Base-by-base conservation (phyloP, 352 stramenopile genomes). In the Globisporangium okanoganense region DNA sequence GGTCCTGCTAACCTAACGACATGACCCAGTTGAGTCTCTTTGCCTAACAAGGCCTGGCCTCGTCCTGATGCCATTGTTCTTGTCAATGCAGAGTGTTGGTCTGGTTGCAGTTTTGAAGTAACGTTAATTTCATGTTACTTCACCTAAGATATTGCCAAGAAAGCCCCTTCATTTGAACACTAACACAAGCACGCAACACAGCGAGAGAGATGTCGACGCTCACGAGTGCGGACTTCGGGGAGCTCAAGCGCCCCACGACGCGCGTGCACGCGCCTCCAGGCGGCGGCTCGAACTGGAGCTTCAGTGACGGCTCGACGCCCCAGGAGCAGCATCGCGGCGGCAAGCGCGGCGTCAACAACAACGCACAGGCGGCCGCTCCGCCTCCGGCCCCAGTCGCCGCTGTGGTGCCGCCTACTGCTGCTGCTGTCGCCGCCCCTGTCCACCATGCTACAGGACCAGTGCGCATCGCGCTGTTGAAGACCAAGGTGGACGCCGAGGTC, bases 211-310 rank as follows among this genome's bases (percentile, higher is more conserved):
- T 95, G 85, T 93, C 83, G 67, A 93, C 85, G 25, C 70, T 95
- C 49, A 95, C 85, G 52, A 93, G 83, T 65, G 71, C 79, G 1
- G 85, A 95, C 51, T 88, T 95, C 54, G 79, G 81, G 51, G 81
- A 92, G 61, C 78, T 95, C 56, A 92, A 91, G 72, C 83, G 85
- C 56, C 85, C 85, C 25, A 90, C 79, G 18, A 95, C 85, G 56
- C 85, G 85, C 44, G 80, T 95, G 48, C 82, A 92, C 61, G 85
- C 85, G 12, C 85, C 85, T 13, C 85, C 85, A 2, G 85, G 85
- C 12, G 85, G 85, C 25, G 81, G 82, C 24, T 92, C 85, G 53
- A 91, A 68, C 70, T 92, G 79, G 79, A 91, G 80, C 71, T 84
- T 92, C 48, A 56, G 75, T 6, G 82, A 79, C 55, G 60, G 40